phyloP scores from a whole-genome alignment of 768 basidiomycete genomes.

The Pholiota microspora region DNA sequence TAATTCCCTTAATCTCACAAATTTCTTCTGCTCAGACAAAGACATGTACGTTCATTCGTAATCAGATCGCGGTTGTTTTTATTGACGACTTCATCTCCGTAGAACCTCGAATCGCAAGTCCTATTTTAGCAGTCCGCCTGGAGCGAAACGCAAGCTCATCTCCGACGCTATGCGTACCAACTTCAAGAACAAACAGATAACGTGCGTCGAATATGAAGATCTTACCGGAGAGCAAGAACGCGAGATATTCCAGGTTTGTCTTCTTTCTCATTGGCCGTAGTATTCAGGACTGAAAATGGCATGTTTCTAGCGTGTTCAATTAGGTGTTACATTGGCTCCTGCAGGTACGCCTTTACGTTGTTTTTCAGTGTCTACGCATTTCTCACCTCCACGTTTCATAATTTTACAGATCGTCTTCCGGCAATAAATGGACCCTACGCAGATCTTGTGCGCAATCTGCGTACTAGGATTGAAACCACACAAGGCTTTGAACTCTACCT shows the following conservation, averaged over 20 bases:
- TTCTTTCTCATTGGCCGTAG: not conserved
- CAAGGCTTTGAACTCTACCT: conserved; percentile 36
- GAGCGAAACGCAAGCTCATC: conserved; percentile 20
- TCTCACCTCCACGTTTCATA: not conserved
- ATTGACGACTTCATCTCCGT: not conserved
- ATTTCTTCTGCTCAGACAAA: not conserved
- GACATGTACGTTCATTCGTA: conserved; percentile 20
- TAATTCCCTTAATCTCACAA: not conserved
- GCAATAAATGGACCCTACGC: conserved; percentile 48
- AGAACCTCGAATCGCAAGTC: conserved; percentile 21
- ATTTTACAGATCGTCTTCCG: conserved; percentile 42
- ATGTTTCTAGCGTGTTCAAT: conserved; percentile 43
- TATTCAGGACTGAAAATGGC: not conserved
- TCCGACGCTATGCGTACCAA: conserved; percentile 23
- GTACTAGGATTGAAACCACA: conserved; percentile 31
- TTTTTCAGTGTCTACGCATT: too few relatives aligned
- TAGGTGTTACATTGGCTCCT: conserved; percentile 48
- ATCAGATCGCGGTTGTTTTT: not conserved
- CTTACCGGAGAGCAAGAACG: conserved; percentile 54
- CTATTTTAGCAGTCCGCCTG: conserved; percentile 22
- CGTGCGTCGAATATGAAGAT: conserved; percentile 52
- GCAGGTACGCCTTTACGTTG: conserved; percentile 32
- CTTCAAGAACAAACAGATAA: conserved; percentile 45
- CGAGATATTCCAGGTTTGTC: conserved; percentile 59
- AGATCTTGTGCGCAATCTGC: conserved; percentile 38